Percentiles rank a stretch among this genome's conserved stretches.
These are phyloP conservation scores for Beauveria brongniartii DNA, from an alignment of 2,329 filamentous ascomycete species.

Conservation along the genomic window DNA sequence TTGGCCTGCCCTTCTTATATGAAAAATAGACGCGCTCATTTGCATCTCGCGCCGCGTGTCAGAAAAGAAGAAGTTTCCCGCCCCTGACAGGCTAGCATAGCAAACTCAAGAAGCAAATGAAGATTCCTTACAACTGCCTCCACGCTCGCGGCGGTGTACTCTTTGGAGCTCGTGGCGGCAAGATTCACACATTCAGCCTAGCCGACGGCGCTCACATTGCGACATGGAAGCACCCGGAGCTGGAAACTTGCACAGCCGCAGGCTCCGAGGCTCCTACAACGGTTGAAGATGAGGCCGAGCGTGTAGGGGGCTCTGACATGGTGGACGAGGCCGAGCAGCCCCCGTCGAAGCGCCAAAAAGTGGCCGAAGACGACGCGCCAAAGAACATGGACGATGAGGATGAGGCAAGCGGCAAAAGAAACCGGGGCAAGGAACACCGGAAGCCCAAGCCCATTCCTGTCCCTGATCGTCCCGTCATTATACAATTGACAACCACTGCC, in stretches of 20 bases:
- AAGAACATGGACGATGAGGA: neutral
- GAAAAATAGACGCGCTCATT: neutral
- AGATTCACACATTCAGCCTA: constrained; percentile 59
- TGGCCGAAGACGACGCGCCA: constrained; percentile 17
- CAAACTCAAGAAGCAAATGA: constrained; percentile 24
- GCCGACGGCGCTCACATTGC: constrained; percentile 50
- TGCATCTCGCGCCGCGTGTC: neutral
- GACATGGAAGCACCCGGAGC: constrained; percentile 49
- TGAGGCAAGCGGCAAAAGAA: constrained; percentile 20
- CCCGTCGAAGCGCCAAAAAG: constrained; percentile 29
- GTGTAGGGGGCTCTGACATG: constrained; percentile 12
- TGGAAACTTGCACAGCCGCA: constrained; percentile 24
- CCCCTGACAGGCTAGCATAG: neutral
- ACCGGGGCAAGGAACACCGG: constrained; percentile 20
- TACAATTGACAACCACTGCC: constrained; percentile 55
- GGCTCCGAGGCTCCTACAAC: neutral
- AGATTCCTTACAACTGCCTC: constrained; percentile 59
- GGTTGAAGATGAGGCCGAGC: constrained; percentile 12
- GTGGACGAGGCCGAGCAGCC: constrained; percentile 24
- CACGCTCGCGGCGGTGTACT: constrained; percentile 49
- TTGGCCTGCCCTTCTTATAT: neutral
- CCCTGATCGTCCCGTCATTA: constrained; percentile 57
- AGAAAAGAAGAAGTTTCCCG: neutral
- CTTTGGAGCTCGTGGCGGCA: constrained; percentile 65
- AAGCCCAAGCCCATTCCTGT: constrained; percentile 22